Base-by-base conservation (phyloP, 1,284 basidiomycete genomes). In the Cryptococcus sp. region DNA sequence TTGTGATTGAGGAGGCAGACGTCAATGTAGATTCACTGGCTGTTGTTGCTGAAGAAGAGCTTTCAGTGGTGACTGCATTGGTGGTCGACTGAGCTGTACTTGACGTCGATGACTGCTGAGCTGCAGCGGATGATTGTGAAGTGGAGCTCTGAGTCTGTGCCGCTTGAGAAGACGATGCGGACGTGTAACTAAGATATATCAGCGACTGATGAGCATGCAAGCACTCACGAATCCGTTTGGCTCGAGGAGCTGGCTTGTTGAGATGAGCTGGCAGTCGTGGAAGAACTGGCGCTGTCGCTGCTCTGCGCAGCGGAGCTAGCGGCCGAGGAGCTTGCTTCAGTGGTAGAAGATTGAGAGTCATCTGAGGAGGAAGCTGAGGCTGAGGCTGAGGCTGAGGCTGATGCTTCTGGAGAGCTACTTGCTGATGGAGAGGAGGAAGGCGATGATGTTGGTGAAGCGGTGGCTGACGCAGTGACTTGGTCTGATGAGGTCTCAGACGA, bases 1-100 rank as follows among this genome's bases (percentile, higher is more conserved):
- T 62, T 13, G 61, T 62, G 8, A 61, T 42, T 5, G 45, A 54
- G 4, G 50, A 7, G 25, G 53, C 61, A n/a, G 53, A 51, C 17
- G 60, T 55, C 6, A 39, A 20, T n/a, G 49, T 41, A 7, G 52
- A 16, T 38, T 51, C 50, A 25, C 22, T n/a, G 1, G 62, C 49
- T 5, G 62, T 46, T 35, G 52, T 50, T 20, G 47, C 19, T n/a
- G 50, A 45, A n/a, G 61, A 54, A 15, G 52, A 49, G 22, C 23
- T 20, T 27, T 47, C 27, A 15, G 25, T 50, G n/a, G 48, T 16
- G 17, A 50, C 52, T 5, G 51, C 22, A 30, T 20, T 15, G 19
- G n/a, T 30, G 48, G 43, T 10, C 4, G 62, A 50, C 16, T 22
- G 42, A 23, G 48, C 48, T 23, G 55, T 46, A 17, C 54, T 50